Conservation (phyloP, 192 early-diverging fungal genomes). For the Umbelopsis sp. region DNA sequence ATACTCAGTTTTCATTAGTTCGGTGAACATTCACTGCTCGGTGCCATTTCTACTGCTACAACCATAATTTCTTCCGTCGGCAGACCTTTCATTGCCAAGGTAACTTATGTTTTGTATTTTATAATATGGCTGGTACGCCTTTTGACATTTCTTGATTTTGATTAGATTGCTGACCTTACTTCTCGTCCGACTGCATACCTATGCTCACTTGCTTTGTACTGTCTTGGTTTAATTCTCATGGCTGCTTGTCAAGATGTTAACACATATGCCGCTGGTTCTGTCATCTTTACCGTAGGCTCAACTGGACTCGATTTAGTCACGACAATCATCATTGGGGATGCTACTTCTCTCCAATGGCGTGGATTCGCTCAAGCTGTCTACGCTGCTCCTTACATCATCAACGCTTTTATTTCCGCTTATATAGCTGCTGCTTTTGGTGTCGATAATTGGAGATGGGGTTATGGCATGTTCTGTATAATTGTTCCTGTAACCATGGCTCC, state of each 20-base stretch:
- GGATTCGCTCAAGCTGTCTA: conserved; percentile 29
- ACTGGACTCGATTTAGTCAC: neutral
- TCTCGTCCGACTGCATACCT: too few species aligned
- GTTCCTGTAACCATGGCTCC: conserved; percentile 15
- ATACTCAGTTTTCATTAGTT: too few species aligned
- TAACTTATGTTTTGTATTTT: too few species aligned
- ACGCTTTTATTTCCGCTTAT: conserved; percentile 24
- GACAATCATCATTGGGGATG: conserved; percentile 12
- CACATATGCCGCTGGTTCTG: neutral
- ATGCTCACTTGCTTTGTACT: too few species aligned
- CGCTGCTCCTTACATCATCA: conserved; percentile 21
- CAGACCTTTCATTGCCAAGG: too few species aligned
- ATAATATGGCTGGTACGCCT: too few species aligned
- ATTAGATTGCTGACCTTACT: too few species aligned
- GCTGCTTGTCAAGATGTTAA: conserved; percentile 1
- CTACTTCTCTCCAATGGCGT: conserved; percentile 21
- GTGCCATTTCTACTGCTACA: too few species aligned
- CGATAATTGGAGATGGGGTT: conserved; percentile 17
- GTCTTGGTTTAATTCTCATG: neutral
- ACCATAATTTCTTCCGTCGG: too few species aligned
- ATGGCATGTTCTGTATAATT: conserved; percentile 21
- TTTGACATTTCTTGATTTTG: too few species aligned
- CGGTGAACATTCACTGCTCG: too few species aligned
- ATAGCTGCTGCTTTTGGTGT: conserved; percentile 19
- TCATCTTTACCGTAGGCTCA: conserved; percentile 25